Base-by-base conservation (phyloP, 2,329 filamentous ascomycete species). In the Chaetothyriales sp. region DNA sequence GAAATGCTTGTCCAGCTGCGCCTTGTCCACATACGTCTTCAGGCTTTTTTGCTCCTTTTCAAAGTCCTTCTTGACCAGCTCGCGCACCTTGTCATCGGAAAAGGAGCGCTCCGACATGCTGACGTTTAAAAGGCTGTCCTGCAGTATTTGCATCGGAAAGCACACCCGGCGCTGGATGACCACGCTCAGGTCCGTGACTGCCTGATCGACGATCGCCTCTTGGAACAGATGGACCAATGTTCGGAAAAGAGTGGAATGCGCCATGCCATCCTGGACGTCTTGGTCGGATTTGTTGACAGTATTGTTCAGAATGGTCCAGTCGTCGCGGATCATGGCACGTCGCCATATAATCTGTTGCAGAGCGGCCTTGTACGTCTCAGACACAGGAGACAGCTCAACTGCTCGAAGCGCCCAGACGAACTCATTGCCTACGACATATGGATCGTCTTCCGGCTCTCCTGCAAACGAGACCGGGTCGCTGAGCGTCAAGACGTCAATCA, bases 251-350 rank as follows among this genome's bases (percentile, higher is more conserved):
- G 52, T 52, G 5, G 56, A 54, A 28, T 52, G 47, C 19, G 53
- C 49, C 51, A 56, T 51, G 19, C 53, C 51, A 19, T 53, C 49
- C 36, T 55, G 49, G n/a, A 60, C 55, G 18, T 49, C 47, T 32
- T 57, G 26, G 61, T 94, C 88, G 51, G 80, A 79, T 63, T 85
- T 83, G 53, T 83, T 73, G 46, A 82, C 79, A 0, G 84, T 90
- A 57, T 86, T 80, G 62, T 92, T 90, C 62, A 93, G 77, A 52
- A 71, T 73, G 22, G 76, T 71, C 92, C 92, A 98, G 63, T 95
- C 79, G 64, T 95, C 89, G 47, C 81, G 79, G 57, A 90, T 76
- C 61, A 84, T 84, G 54, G 87, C 83, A 49, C 92, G 80, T 62
- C 92, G 83, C 92, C 92, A 98, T 55, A 96, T 85, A n/a, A 80